These are phyloP conservation scores for Cucurbita pepo DNA, from an alignment of 306 rosid genomes.

Conservation along the genomic window DNA sequence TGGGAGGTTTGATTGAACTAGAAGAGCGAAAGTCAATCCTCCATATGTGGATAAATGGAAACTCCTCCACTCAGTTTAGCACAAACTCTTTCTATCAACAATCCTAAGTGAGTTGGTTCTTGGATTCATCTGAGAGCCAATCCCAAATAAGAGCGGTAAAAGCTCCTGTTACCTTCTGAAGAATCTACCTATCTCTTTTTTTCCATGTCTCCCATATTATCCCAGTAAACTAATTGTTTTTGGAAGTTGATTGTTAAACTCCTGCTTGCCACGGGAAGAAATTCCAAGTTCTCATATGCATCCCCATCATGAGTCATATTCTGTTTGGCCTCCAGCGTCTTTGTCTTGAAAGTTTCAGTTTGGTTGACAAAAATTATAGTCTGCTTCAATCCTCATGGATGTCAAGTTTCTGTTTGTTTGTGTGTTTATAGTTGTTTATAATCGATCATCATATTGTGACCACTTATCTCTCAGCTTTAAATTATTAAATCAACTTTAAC, in stretches of 20 bases:
- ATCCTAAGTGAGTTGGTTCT: background rate
- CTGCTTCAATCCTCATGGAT: background rate
- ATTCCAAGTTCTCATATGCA: background rate
- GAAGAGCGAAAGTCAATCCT: background rate
- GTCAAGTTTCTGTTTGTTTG: background rate
- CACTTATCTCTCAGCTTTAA: background rate
- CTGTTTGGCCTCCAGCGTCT: background rate
- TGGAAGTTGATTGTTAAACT: background rate
- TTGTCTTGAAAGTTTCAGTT: background rate
- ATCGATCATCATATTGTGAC: background rate
- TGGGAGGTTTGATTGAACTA: background rate
- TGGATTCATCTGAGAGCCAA: background rate
- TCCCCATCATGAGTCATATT: background rate
- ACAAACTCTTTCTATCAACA: background rate
- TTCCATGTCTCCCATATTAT: background rate
- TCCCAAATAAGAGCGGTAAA: background rate
- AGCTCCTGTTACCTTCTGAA: background rate
- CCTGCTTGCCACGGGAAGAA: background rate
- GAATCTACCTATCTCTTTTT: background rate
- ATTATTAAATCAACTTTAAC: background rate
- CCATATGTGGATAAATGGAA: background rate
- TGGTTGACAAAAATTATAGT: background rate
- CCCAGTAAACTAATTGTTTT: background rate
- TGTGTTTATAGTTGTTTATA: background rate
- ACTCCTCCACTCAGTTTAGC: background rate